Evolutionary conservation across 108 stramenopile genomes (phyloP), one percentile per base, ranked within the genome.

Genomic region (Cyclotella sp.): DNA sequence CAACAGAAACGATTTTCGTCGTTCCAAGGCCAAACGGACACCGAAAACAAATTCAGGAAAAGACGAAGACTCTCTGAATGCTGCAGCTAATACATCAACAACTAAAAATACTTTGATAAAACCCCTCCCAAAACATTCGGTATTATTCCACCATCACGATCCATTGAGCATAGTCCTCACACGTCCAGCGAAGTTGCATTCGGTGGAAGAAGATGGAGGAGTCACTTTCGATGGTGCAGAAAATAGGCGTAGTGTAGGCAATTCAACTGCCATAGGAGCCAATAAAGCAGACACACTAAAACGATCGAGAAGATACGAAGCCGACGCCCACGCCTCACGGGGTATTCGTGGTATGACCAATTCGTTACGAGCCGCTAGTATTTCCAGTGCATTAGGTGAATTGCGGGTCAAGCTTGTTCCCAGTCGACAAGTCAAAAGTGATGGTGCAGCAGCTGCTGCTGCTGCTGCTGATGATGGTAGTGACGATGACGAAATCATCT

Each of bases 321-420:
- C 94, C 22, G 94, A 95, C 87, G 75, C 90, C 10, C 94, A 95
- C 44, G 86, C 66, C 13, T 72, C 86, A 8, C 81, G 94, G 12
- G 90, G 91, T 39, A 90, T 89, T 0, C 75, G 65, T 22, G 94
- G 94, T 3, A 90, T 95, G 92, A 87, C 86, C 16, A 82, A 76
- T 21, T 84, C 78, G 0, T 63, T 95, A 39, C 86, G 94, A 2
- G 90, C 88, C 12, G 94, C 94, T 18, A 90, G 91, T 63, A 86
- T 92, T 63, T 90, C 90, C 24, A 89, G 89, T 75, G 68, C 78
- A 42, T 66, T 88, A 70, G 94, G 94, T 13, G 92, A 95, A 78
- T 64, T 93, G 68, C 78, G 89, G 3, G 83, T 93, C 18, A 61
- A 69, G 11, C 75, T 66, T 49, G 61, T 70, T 26, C 75, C 76